phyloP scores from a whole-genome alignment of 208 protist genomes.

The Kentomonas sorsogonicus region DNA sequence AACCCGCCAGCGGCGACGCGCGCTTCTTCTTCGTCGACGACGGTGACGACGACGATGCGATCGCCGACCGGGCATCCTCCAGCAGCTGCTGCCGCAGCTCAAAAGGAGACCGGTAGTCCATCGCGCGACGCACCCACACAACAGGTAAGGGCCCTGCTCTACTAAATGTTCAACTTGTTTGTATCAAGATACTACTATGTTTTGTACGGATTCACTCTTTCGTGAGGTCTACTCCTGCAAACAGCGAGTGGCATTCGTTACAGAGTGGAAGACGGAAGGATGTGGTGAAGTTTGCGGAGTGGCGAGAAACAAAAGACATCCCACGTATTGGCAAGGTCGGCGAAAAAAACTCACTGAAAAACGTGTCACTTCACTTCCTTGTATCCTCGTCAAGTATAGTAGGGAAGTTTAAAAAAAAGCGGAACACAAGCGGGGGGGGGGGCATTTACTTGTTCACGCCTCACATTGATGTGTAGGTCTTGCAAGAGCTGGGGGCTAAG shows the following conservation, averaged over 20 bases:
- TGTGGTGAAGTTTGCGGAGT: neutral
- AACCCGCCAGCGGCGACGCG: neutral
- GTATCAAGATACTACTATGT: too few species aligned
- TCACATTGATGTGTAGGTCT: too few species aligned
- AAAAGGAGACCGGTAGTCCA: conserved; percentile 86
- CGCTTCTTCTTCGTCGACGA: conserved; percentile 24
- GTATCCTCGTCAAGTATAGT: neutral
- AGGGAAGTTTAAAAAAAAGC: conserved; percentile 1
- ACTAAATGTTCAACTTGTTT: too few species aligned
- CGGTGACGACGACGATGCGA: conserved; percentile 7
- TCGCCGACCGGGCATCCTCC: conserved; percentile 42
- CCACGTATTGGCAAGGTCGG: too few species aligned
- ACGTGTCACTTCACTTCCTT: too few species aligned
- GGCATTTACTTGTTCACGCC: too few species aligned
- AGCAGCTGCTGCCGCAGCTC: conserved; percentile 76
- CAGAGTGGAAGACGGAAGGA: neutral
- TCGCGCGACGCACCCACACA: conserved; percentile 4
- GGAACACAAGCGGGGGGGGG: conserved; percentile 3
- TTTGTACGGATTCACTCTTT: too few species aligned
- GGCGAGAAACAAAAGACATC: too few species aligned
- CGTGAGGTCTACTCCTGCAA: too few species aligned
- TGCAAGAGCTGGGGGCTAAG: neutral
- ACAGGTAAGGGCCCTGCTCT: too few species aligned
- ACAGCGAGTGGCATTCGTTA: neutral
- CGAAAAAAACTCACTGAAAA: too few species aligned